phyloP scores from a whole-genome alignment of 2,329 filamentous ascomycete genomes.

The Amauroascus verrucosus region DNA sequence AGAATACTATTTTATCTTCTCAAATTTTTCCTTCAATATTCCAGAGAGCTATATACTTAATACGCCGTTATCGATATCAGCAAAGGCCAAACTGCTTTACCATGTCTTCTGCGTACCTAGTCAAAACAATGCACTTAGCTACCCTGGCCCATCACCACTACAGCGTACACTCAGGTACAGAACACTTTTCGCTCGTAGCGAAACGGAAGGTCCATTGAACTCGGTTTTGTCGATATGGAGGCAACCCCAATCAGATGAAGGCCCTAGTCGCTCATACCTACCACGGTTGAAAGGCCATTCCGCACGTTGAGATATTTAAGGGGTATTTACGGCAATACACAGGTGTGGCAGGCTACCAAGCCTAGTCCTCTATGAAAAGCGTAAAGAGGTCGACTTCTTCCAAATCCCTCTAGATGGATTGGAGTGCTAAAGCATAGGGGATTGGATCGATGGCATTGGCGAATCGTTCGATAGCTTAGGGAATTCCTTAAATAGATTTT shows the following conservation, averaged over 20 bases:
- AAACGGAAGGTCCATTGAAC: neutral
- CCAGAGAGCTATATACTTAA: slow-evolving; percentile 2
- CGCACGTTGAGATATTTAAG: neutral
- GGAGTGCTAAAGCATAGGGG: too few species aligned
- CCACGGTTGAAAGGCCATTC: neutral
- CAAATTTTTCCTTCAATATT: neutral
- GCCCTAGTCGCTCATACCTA: slow-evolving; percentile 2
- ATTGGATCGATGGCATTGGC: too few species aligned
- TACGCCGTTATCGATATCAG: neutral
- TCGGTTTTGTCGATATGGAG: neutral
- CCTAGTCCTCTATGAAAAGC: too few species aligned
- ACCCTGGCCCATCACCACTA: too few species aligned
- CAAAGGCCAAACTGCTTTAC: neutral
- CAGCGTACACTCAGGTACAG: neutral
- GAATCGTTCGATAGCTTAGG: too few species aligned
- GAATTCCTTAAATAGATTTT: too few species aligned
- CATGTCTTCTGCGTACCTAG: neutral
- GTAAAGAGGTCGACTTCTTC: too few species aligned
- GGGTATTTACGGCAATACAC: neutral
- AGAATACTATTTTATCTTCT: neutral
- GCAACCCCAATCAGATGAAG: neutral
- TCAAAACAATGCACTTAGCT: too few species aligned
- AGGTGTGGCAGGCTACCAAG: neutral
- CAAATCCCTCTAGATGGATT: too few species aligned
- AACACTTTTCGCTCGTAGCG: neutral